Evolutionary conservation across 116 monocot species (phyloP).

Genomic region (Posidonia oceanica): DNA sequence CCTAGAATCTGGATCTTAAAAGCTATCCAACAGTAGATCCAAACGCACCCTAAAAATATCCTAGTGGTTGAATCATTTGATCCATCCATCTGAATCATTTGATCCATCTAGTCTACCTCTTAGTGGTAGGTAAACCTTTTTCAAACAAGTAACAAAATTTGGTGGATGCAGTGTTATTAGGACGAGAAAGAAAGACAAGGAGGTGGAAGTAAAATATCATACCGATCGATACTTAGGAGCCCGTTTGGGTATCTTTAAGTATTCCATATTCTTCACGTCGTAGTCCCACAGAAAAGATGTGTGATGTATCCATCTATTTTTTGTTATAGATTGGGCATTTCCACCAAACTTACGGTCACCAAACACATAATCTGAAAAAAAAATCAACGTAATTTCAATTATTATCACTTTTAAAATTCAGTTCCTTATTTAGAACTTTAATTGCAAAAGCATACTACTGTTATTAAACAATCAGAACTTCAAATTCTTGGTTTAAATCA

Average conservation of each 20-base stretch:
- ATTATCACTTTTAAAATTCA: neutral
- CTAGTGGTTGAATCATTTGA: too few relatives aligned
- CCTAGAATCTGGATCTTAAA: too few relatives aligned
- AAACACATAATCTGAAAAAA: slow-evolving; percentile 69
- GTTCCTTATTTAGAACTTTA: neutral
- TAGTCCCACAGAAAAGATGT: slow-evolving; percentile 98
- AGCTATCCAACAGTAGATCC: too few relatives aligned
- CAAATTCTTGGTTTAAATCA: too few relatives aligned
- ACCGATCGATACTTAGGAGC: slow-evolving; percentile 71
- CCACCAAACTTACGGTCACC: slow-evolving; percentile 68
- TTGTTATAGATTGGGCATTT: slow-evolving; percentile 88
- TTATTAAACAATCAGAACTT: too few relatives aligned
- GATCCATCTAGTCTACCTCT: neutral
- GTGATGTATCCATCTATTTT: slow-evolving; percentile 83
- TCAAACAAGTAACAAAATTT: neutral
- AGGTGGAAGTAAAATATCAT: slow-evolving; percentile 2
- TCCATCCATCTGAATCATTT: too few relatives aligned
- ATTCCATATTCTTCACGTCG: slow-evolving; percentile 61
- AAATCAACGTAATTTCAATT: neutral
- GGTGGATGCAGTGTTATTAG: neutral
- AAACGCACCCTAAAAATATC: too few relatives aligned
- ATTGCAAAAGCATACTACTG: neutral
- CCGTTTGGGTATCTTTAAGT: slow-evolving; percentile 47
- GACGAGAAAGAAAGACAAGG: neutral
- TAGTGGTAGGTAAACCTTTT: neutral